Conservation (phyloP, 2,329 filamentous ascomycete genomes). For the Ceratocystis smalleyi region DNA sequence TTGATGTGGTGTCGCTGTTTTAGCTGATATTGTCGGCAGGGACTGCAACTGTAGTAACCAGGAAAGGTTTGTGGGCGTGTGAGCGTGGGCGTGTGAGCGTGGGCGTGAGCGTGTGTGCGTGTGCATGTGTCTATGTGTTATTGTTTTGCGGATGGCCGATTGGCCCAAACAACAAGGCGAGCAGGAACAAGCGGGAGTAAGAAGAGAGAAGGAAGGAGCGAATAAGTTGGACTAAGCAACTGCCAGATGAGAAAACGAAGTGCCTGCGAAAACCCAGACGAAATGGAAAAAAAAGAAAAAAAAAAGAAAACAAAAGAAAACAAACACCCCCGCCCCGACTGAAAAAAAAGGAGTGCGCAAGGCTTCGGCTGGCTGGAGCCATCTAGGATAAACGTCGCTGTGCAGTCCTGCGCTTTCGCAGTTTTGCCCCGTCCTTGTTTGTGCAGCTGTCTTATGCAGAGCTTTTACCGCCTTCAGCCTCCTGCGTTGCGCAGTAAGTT, state of each 20-base stretch:
- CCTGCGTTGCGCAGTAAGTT: neutral
- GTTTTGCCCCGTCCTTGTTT: neutral
- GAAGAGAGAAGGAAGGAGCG: neutral
- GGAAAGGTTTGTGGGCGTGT: neutral
- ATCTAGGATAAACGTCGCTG: neutral
- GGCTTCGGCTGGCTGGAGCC: neutral
- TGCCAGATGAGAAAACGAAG: neutral
- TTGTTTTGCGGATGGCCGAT: neutral
- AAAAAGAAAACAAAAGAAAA: neutral
- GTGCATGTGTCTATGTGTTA: neutral
- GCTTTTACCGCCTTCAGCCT: conserved; percentile 4
- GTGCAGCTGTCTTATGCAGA: conserved; percentile 4
- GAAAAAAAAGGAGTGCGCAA: neutral
- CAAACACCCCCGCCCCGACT: too few relatives aligned
- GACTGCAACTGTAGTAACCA: neutral
- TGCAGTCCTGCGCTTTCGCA: neutral
- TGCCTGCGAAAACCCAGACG: neutral
- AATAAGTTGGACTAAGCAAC: neutral
- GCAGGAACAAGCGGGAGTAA: neutral
- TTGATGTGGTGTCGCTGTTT: neutral
- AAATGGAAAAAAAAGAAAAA: neutral
- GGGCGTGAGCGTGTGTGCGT: too few relatives aligned
- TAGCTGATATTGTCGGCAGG: neutral
- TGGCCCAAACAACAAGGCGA: neutral
- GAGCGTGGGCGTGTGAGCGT: too few relatives aligned